These are phyloP conservation scores for Penicillium janthinellum DNA, from an alignment of 2,329 filamentous ascomycete genomes.

Conservation along the genomic window DNA sequence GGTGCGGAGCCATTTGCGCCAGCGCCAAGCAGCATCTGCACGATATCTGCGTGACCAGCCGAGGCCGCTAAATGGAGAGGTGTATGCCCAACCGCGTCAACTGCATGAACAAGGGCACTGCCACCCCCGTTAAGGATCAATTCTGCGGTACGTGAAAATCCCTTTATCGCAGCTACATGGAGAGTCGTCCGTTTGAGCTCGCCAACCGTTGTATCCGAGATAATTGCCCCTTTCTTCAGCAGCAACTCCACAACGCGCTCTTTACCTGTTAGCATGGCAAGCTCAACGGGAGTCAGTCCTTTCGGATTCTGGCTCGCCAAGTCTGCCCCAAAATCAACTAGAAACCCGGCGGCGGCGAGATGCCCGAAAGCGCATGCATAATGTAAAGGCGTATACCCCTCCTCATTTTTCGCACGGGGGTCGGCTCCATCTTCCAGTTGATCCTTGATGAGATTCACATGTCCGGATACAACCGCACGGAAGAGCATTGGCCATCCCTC, in stretches of 20 bases:
- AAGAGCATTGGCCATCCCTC: background rate
- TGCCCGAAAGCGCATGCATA: background rate
- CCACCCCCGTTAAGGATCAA: background rate
- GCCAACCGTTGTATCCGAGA: background rate
- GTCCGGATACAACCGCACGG: background rate
- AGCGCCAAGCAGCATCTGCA: background rate
- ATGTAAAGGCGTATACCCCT: background rate
- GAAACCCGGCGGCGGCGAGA: background rate
- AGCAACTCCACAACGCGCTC: background rate
- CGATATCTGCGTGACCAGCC: background rate
- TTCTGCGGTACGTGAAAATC: background rate
- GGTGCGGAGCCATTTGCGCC: background rate
- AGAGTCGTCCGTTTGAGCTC: background rate
- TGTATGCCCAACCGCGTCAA: background rate
- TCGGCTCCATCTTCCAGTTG: background rate
- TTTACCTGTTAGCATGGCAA: background rate
- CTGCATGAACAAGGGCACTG: background rate
- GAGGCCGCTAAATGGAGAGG: background rate
- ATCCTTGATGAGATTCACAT: background rate
- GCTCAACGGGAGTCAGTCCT: background rate
- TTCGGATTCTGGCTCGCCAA: background rate
- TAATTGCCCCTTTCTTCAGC: background rate
- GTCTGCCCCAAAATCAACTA: background rate
- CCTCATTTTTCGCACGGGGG: background rate
- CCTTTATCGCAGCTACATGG: background rate